Evolutionary conservation across 1,284 basidiomycete genomes (phyloP), one percentile per base, ranked within the genome.

Genomic region (Sanghuangporus sanghuang): DNA sequence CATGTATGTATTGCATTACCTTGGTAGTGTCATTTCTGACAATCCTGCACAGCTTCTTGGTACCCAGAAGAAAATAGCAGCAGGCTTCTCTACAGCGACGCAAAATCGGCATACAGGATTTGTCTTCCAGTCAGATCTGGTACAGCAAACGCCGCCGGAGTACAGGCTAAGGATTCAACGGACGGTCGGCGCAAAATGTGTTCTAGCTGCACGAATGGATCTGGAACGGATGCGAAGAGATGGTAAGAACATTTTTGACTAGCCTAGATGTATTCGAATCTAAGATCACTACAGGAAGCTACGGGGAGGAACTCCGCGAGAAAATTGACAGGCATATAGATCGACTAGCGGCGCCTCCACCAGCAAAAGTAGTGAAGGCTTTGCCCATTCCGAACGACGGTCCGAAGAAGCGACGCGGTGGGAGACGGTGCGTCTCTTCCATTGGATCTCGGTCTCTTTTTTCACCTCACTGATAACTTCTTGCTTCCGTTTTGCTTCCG

Each of bases 331-430:
- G 91, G 70, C 92, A 93, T 69, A 87, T 99, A 60, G 94, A 98
- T 70, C 86, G 94, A 67, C 83, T 99, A 55, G 87, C 95, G 2
- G 95, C 97, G 48, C 97, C 97, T 0, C 95, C 96, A 23, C 96
- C 97, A 27, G 85, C 88, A 59, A 99, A 98, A 77, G 90, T 98
- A 36, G 83, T 87, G 50, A 99, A 99, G 74, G 94, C 97, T 1
- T 79, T 99, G 2, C 95, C 97, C n/a, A 87, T 98, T 67, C 97
- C 97, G 0, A 92, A 93, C 68, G 97, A 99, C 73, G 95, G 95
- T 0, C 92, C 91, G 21, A 95, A 96, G 77, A 97, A 97, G 74
- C 89, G 96, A 66, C 84, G 97, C 62, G 97, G 97, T 69, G 97
- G 97, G 6, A 93, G 94, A 77, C 85, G 93, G 93, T 92, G 62